Base-by-base conservation (phyloP, 106 monocot species). In the Cymbidium sinense region DNA sequence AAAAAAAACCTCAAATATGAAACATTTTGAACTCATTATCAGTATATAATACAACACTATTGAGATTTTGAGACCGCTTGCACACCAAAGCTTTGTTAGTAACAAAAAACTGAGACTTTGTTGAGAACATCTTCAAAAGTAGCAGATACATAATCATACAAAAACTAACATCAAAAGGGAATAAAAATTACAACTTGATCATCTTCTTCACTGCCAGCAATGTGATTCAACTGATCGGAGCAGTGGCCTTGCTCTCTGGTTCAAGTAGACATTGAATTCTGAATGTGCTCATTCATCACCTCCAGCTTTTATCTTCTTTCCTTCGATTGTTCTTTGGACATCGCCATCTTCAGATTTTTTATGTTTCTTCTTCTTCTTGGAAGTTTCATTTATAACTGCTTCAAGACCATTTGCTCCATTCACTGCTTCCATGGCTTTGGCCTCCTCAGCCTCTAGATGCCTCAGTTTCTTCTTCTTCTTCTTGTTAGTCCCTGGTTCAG, bases 381-480 rank as follows among this genome's bases (percentile, higher is more conserved):
- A 70, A 30, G 90, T 93, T 47, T 76, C 86, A 43, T 89, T 89
- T 23, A 82, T 70, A 55, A 89, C 88, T 1, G 34, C 86, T 2
- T 64, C 21, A 29, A 72, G 83, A 78, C 86, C n/a, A n/a, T n/a
- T 77, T n/a, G 33, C 43, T 18, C 36, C 83, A 58, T 81, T 77
- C 1, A 7, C 29, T 28, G 64, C 61, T 11, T 69, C 85, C 1
- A n/a, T n/a, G n/a, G n/a, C n/a, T n/a, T n/a, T n/a, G n/a, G 27
- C 10, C n/a, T 19, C 70, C 6, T 28, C 69, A 20, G 64, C 74
- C 25, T 69, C 74, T 1, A 78, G 20, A 34, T 75, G 69, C 17
- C 81, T n/a, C 23, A 86, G 77, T 75, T 90, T 83, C 83, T 95
- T 93, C 61, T 95, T 91, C 75, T 86, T 91, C 73, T 91, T 89